Percentiles rank a stretch among this genome's conserved stretches.
phyloP scores from a whole-genome alignment of 345 rosid genomes.

The Nephelium lappaceum region DNA sequence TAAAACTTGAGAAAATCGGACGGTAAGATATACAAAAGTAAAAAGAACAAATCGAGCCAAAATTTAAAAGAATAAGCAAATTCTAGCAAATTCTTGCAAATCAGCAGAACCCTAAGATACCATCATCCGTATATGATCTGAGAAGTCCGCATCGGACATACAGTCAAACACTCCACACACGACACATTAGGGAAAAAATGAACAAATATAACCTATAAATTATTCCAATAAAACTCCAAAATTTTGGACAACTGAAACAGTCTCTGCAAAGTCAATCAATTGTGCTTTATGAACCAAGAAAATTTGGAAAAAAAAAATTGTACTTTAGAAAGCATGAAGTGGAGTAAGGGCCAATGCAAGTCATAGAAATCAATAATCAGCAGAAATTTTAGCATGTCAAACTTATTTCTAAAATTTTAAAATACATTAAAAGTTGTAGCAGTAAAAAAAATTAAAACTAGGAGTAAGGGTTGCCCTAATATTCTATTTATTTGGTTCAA shows the following conservation, averaged over 20 bases:
- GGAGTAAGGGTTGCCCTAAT: neutral
- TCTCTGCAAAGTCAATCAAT: neutral
- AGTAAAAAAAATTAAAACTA: neutral
- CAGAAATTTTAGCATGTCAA: neutral
- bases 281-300: neutral
- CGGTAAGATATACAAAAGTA: slow-evolving; percentile 20
- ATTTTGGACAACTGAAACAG: neutral
- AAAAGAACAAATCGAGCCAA: slow-evolving; percentile 12
- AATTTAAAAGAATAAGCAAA: slow-evolving; percentile 4
- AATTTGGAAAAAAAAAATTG: neutral
- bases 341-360: neutral
- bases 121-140: slow-evolving; percentile 9
- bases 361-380: neutral
- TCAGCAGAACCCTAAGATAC: slow-evolving; percentile 1
- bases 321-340: neutral
- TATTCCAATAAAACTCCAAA: neutral
- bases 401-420: slow-evolving; percentile 7
- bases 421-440: neutral
- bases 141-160: slow-evolving; percentile 8
- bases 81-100: slow-evolving; percentile 8
- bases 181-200: neutral
- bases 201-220: neutral
- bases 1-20: slow-evolving; percentile 30
- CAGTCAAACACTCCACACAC: neutral
- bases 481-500: neutral